Evolutionary conservation across 2,329 filamentous ascomycete genomes (phyloP).

Genomic region (Cladosporium velox): DNA sequence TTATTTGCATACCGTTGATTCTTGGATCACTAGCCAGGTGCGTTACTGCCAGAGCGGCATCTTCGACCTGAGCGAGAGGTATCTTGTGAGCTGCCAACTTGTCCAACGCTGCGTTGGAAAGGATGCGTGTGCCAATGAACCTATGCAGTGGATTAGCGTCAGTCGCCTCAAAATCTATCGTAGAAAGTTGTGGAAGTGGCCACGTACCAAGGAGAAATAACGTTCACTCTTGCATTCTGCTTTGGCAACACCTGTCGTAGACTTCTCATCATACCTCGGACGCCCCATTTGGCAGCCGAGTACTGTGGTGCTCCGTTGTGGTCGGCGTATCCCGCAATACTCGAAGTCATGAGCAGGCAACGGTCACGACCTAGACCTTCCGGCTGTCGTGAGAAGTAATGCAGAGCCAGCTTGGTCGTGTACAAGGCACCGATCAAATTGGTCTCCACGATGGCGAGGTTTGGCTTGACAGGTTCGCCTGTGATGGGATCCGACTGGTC

Average conservation of each 20-base stretch:
- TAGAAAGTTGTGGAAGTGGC: not conserved
- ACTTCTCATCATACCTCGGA: conserved; percentile 47
- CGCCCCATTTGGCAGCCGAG: conserved; percentile 48
- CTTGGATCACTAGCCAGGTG: conserved; percentile 28
- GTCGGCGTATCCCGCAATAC: conserved; percentile 53
- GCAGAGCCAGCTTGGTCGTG: conserved; percentile 41
- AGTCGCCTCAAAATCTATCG: not conserved
- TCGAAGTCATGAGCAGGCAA: conserved; percentile 53
- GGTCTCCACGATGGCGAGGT: conserved; percentile 29
- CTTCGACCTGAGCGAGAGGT: conserved; percentile 29
- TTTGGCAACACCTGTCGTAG: conserved; percentile 41
- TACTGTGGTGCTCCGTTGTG: conserved; percentile 39
- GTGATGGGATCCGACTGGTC: conserved; percentile 22
- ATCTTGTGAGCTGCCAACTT: conserved; percentile 23
- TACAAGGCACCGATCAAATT: conserved; percentile 33
- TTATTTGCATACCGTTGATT: conserved; percentile 27
- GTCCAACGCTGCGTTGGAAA: conserved; percentile 26
- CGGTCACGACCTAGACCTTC: conserved; percentile 42
- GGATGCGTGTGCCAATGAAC: conserved; percentile 32
- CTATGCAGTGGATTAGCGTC: conserved; percentile 14
- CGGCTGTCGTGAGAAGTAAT: conserved; percentile 39
- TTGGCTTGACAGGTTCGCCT: conserved; percentile 31
- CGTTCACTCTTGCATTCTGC: conserved; percentile 51
- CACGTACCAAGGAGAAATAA: conserved; percentile 36
- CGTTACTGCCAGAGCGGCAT: conserved; percentile 28